Evolutionary conservation across 805 yeast species (phyloP).

Genomic region (Torulaspora quercuum): DNA sequence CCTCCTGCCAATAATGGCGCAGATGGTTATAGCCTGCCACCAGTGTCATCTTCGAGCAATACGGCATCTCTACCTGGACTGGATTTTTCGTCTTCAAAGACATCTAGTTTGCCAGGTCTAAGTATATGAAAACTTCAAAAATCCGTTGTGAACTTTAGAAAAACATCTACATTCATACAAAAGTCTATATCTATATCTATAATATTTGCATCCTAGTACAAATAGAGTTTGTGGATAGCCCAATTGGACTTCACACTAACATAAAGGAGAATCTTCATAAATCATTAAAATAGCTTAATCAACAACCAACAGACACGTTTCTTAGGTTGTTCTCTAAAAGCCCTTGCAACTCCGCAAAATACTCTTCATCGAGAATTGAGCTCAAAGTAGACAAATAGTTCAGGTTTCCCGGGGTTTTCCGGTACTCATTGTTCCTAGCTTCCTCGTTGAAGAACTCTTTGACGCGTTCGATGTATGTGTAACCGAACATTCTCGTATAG

Average conservation of each 20-base stretch:
- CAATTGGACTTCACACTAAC: neutral
- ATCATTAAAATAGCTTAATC: conserved; percentile 6
- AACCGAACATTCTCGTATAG: conserved; percentile 25
- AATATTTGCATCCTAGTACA: conserved; percentile 5
- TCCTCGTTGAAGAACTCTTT: conserved; percentile 18
- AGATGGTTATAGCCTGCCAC: conserved; percentile 8
- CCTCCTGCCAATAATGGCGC: conserved; percentile 26
- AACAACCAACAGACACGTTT: conserved; percentile 3
- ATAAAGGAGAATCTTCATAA: conserved; percentile 4
- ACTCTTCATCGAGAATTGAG: conserved; percentile 21
- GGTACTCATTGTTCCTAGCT: conserved; percentile 7
- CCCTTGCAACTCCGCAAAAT: conserved; percentile 15
- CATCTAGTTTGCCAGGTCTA: conserved; percentile 17
- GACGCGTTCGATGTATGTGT: conserved; percentile 23
- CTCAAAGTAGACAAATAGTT: conserved; percentile 18
- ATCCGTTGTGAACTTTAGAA: neutral
- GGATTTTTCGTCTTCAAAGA: conserved; percentile 10
- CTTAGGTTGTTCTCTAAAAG: conserved; percentile 11
- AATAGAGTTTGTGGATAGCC: no score
- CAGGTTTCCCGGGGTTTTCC: conserved; percentile 6
- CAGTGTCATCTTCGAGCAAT: conserved; percentile 6
- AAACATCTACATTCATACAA: conserved; percentile 8
- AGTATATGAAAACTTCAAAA: conserved; percentile 12
- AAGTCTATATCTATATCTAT: conserved; percentile 9
- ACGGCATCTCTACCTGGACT: conserved; percentile 17